Evolutionary conservation across 257 asterid species (phyloP).

Genomic region (Solanum rostratum): DNA sequence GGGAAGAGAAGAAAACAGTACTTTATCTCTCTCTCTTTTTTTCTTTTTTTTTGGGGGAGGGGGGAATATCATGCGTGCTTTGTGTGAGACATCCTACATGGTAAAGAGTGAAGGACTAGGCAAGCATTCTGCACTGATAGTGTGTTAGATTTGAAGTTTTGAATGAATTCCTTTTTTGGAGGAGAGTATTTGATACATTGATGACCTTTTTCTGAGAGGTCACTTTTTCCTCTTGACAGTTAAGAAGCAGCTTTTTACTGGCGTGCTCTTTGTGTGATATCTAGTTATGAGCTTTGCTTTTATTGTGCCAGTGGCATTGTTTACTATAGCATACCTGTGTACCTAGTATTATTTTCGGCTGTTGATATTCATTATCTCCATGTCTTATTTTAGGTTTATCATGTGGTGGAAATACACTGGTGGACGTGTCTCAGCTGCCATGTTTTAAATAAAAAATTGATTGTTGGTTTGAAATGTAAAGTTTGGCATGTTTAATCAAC

Average conservation of each 20-base stretch:
- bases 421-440: neutral
- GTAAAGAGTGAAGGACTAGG: neutral
- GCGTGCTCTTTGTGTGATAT: neutral
- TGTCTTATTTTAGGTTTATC: neutral
- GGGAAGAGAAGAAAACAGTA: too few relatives aligned
- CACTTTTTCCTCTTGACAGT: neutral
- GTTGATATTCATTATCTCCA: neutral
- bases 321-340: neutral
- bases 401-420: neutral
- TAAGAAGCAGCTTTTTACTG: neutral
- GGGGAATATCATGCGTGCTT: neutral
- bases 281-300: neutral
- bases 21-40: too few relatives aligned
- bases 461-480: neutral
- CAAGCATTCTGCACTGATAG: neutral
- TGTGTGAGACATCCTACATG: neutral
- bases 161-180: neutral
- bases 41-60: too few relatives aligned
- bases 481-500: neutral
- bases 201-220: neutral
- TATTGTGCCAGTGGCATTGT: neutral
- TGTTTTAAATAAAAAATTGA: neutral
- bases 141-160: neutral
- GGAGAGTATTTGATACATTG: neutral
- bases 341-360: neutral